Percentiles rank a stretch among this genome's conserved stretches.
Evolutionary conservation across 2,329 filamentous ascomycete genomes (phyloP).

Genomic region (Daldinia sp.): DNA sequence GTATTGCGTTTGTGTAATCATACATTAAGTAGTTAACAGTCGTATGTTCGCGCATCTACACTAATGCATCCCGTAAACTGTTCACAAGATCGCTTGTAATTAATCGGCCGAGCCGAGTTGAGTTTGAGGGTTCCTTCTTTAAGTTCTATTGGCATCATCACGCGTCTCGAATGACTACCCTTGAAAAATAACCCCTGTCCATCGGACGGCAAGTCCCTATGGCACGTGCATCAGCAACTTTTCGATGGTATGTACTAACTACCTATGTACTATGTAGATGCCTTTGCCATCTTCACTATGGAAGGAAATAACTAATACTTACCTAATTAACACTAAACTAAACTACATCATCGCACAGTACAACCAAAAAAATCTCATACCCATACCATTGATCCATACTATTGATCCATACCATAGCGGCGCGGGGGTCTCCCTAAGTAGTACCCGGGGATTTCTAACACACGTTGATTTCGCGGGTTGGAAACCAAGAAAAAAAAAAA

Average conservation of each 20-base stretch:
- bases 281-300: too few relatives aligned
- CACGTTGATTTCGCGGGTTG: background rate
- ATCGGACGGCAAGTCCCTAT: background rate
- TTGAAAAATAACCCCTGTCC: conserved; percentile 1
- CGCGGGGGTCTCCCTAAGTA: background rate
- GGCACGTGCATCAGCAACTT: conserved; percentile 20
- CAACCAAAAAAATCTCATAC: background rate
- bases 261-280: too few relatives aligned
- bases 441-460: background rate
- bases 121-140: background rate
- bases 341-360: background rate
- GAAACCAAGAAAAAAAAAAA: too few relatives aligned
- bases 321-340: background rate
- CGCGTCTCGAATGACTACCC: too few relatives aligned
- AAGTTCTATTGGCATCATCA: background rate
- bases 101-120: conserved; percentile 23
- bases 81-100: conserved; percentile 28
- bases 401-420: background rate
- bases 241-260: too few relatives aligned
- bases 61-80: background rate
- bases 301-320: too few relatives aligned
- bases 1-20: too few relatives aligned
- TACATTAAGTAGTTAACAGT: background rate
- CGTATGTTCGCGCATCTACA: background rate
- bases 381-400: background rate